A percentile compares a stretch with the other conserved stretches of the same genome.
These are phyloP conservation scores for Solanum hybrid DNA, from an alignment of 305 asterid species.

Conservation along the genomic window DNA sequence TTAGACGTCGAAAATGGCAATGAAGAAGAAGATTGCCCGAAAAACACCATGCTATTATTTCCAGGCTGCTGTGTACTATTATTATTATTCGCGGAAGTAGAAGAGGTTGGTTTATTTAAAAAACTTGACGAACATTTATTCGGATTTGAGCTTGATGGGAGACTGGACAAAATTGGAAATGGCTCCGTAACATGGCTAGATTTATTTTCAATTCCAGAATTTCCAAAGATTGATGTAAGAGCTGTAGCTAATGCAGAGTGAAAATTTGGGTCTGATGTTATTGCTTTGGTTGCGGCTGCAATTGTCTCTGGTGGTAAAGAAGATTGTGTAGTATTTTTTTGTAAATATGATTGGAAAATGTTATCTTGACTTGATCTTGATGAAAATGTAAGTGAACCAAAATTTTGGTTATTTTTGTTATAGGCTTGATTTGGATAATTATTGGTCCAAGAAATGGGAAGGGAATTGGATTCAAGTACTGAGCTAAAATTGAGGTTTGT, in stretches of 20 bases:
- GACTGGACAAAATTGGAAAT: conserved; percentile 65
- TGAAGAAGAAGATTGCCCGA: conserved; percentile 25
- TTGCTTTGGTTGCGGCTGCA: conserved; percentile 86
- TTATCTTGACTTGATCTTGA: conserved; percentile 37
- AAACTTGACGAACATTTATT: conserved; percentile 43
- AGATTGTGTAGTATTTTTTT: conserved; percentile 32
- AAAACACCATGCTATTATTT: conserved; percentile 22
- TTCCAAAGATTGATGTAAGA: conserved; percentile 51
- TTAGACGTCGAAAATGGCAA: conserved; percentile 34
- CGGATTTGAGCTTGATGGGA: conserved; percentile 40
- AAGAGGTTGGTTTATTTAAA: conserved; percentile 26
- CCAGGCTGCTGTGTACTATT: conserved; percentile 34
- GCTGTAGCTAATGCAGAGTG: conserved; percentile 85
- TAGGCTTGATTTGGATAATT: conserved; percentile 34
- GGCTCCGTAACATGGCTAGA: conserved; percentile 19
- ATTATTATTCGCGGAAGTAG: conserved; percentile 14
- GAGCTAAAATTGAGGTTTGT: conserved; percentile 72
- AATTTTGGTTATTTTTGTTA: conserved; percentile 27
- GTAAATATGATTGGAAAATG: conserved; percentile 45
- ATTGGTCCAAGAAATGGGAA: conserved; percentile 56
- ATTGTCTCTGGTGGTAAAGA: conserved; percentile 45
- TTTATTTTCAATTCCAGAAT: conserved; percentile 21
- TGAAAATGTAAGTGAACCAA: conserved; percentile 47
- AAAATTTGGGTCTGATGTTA: conserved; percentile 74
- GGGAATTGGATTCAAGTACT: conserved; percentile 48